These are phyloP conservation scores for Aspergillus viridinutans DNA, from an alignment of 2,329 filamentous ascomycete species.

Conservation along the genomic window DNA sequence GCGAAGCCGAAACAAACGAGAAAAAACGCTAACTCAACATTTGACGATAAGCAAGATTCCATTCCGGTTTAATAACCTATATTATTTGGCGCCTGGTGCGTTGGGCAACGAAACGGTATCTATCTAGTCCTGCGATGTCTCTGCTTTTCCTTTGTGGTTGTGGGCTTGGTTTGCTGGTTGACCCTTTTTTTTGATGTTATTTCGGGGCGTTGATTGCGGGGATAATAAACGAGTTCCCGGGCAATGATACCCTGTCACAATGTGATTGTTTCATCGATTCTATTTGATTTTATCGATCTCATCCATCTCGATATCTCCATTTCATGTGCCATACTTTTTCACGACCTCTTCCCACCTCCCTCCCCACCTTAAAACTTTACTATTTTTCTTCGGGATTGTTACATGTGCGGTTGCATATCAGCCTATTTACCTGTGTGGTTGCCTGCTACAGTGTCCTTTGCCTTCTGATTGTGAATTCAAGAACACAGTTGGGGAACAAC, in stretches of 20 bases:
- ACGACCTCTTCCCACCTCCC: slow-evolving; percentile 7
- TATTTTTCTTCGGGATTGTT: not conserved
- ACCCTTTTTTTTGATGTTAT: slow-evolving; percentile 4
- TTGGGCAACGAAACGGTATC: slow-evolving; percentile 1
- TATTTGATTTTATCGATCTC: slow-evolving; percentile 4
- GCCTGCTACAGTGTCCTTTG: slow-evolving; percentile 7
- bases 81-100: slow-evolving; percentile 18
- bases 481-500: slow-evolving; percentile 16
- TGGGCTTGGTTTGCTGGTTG: slow-evolving; percentile 4
- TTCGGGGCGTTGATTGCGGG: slow-evolving; percentile 33
- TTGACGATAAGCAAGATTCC: not conserved
- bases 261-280: slow-evolving; percentile 15
- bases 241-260: slow-evolving; percentile 37
- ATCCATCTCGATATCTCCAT: slow-evolving; percentile 10
- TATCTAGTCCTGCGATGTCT: slow-evolving; percentile 2
- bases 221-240: slow-evolving; percentile 41
- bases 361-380: slow-evolving; percentile 8
- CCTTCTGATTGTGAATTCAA: slow-evolving; percentile 10
- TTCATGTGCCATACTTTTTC: slow-evolving; percentile 22
- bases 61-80: not conserved
- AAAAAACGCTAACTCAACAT: not conserved
- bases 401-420: not conserved
- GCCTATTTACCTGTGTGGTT: not conserved
- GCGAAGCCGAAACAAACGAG: not conserved
- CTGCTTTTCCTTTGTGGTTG: slow-evolving; percentile 5